Base-by-base conservation (phyloP, 148 eudicot genomes). In the Camellia japonica region DNA sequence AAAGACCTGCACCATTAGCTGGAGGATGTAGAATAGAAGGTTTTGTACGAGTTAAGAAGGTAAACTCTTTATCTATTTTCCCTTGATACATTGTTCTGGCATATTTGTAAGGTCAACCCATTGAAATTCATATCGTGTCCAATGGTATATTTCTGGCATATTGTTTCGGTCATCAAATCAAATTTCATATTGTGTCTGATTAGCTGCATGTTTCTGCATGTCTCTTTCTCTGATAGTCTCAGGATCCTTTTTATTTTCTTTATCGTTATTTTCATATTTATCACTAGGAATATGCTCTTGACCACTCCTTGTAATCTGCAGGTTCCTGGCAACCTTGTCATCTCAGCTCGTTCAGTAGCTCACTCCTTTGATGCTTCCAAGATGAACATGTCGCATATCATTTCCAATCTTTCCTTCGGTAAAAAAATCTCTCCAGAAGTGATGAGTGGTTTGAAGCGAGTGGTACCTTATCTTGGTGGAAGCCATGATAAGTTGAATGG, bases 21-120 rank as follows among this genome's bases (percentile, higher is more conserved):
- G 98, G 95, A 86, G 98, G 99, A 64, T 96, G 99, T 83, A 93
- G 95, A 86, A 82, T 96, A 66, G 99, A 96, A 87, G 99, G 99
- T 68, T 93, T 91, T 91, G 97, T 96, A 82, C 93, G 93, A 80
- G 98, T 92, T 78, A 96, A 96, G 87, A 96, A 91, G 93, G 99
- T 91, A 78, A 81, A 72, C 46, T 66, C 44, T 13, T 72, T 38
- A 61, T 46, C 23, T 60, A 46, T 44, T 62, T 71, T 79, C 3
- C 14, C 42, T 60, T 18, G 49, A 58, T 46, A 49, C 56, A 7
- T 30, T 51, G 70, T 51, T 49, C 56, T 62, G 4, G 41, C 49
- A 58, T 60, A 63, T 68, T 7, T 63, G 58, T 77, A 23, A 14
- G 8, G 15, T n/a, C 42, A 8, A 0, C 15, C 59, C 16, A 1